phyloP scores from a whole-genome alignment of 2,329 filamentous ascomycete species.

The Fusarium falciforme region DNA sequence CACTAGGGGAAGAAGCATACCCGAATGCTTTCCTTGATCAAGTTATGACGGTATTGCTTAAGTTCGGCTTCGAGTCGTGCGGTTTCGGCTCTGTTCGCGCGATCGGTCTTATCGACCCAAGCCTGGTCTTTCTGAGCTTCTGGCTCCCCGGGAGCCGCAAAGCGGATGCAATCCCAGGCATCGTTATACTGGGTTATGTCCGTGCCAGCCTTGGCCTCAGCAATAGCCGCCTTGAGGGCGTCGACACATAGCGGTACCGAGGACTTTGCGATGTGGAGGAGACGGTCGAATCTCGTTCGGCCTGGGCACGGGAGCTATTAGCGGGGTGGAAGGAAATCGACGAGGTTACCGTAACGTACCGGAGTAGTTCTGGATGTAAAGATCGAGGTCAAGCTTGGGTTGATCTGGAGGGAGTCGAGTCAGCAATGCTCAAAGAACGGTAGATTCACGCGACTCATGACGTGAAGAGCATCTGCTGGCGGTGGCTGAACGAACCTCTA shows the following conservation, averaged over 20 bases:
- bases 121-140: slow-evolving; percentile 74
- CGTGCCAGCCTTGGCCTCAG: slow-evolving; percentile 79
- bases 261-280: slow-evolving; percentile 82
- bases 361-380: slow-evolving; percentile 89
- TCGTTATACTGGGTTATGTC: slow-evolving; percentile 79
- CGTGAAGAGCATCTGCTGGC: background rate
- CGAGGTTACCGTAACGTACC: slow-evolving; percentile 61
- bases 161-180: slow-evolving; percentile 72
- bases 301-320: slow-evolving; percentile 61
- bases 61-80: slow-evolving; percentile 85
- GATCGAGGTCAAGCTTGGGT: slow-evolving; percentile 91
- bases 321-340: background rate
- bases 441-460: slow-evolving; percentile 2
- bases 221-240: slow-evolving; percentile 81
- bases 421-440: slow-evolving; percentile 11
- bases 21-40: slow-evolving; percentile 96
- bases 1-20: slow-evolving; percentile 55
- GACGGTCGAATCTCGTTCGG: slow-evolving; percentile 81
- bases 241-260: slow-evolving; percentile 82
- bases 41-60: slow-evolving; percentile 93
- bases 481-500: slow-evolving; percentile 53
- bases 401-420: slow-evolving; percentile 62
- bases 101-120: slow-evolving; percentile 80
- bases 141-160: slow-evolving; percentile 73
- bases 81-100: slow-evolving; percentile 75